Conservation (phyloP, 1,284 basidiomycete species). For the Peniophora sp. region DNA sequence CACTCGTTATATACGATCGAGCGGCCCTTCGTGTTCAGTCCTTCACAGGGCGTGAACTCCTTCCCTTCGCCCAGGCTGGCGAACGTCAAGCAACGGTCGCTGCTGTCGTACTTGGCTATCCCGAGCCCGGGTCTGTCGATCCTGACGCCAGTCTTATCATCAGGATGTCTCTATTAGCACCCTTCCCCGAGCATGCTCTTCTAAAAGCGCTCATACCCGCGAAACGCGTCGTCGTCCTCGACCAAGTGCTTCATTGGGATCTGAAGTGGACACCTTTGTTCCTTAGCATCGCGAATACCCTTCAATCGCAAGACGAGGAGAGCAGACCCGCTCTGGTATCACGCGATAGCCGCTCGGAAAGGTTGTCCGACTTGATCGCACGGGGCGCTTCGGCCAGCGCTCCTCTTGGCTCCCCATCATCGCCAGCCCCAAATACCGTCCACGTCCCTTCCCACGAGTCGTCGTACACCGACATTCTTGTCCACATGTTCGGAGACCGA, state of each 20-base stretch:
- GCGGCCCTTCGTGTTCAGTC: neutral
- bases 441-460: conserved; percentile 83
- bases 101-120: neutral
- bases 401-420: conserved; percentile 34
- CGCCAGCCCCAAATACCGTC: conserved; percentile 41
- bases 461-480: conserved; percentile 86
- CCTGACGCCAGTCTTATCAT: conserved; percentile 50
- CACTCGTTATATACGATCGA: neutral
- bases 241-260: conserved; percentile 67
- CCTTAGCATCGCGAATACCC: conserved; percentile 70
- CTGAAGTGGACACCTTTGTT: conserved; percentile 88
- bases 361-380: conserved; percentile 31
- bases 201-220: conserved; percentile 56
- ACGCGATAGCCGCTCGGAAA: conserved; percentile 59
- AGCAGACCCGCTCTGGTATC: conserved; percentile 30
- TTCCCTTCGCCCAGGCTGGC: neutral
- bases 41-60: neutral
- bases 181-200: conserved; percentile 62
- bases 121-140: neutral
- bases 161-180: conserved; percentile 62
- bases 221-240: conserved; percentile 77
- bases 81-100: neutral
- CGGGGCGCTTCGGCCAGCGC: conserved; percentile 39
- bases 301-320: conserved; percentile 54
- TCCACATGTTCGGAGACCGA: conserved; percentile 76